These are phyloP conservation scores for Mucor mucedo DNA, from an alignment of 371 early-diverging fungal species.

Conservation along the genomic window DNA sequence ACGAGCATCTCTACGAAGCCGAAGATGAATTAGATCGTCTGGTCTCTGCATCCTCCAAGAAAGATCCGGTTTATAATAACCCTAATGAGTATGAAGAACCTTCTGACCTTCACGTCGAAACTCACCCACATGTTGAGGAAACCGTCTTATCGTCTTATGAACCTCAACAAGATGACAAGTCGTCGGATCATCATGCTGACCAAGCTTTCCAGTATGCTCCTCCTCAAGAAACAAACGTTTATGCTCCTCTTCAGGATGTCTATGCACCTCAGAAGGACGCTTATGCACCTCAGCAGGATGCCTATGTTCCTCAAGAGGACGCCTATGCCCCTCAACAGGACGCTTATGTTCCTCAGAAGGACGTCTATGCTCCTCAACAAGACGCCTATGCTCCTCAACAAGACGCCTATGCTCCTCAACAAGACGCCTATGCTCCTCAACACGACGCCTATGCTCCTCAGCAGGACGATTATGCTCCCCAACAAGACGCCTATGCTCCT, in stretches of 20 bases:
- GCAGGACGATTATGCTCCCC: neutral
- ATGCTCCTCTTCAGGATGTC: neutral
- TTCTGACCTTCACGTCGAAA: neutral
- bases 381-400: neutral
- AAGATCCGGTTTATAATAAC: neutral
- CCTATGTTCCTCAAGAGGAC: neutral
- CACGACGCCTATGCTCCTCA: neutral
- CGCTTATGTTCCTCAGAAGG: neutral
- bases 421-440: neutral
- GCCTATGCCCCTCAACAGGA: neutral
- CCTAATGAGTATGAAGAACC: constrained; percentile 1
- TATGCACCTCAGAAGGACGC: neutral
- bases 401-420: neutral
- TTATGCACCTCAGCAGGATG: constrained; percentile 1
- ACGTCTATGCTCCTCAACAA: neutral
- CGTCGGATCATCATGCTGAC: neutral
- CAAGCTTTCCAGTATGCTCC: neutral
- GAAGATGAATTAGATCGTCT: constrained; percentile 8
- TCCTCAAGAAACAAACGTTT: neutral
- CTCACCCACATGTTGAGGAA: neutral
- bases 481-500: neutral
- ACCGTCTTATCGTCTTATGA: neutral
- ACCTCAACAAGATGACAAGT: neutral
- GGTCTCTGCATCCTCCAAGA: neutral
- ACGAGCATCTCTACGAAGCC: neutral